Percentiles rank a stretch among this genome's conserved stretches.
phyloP scores from a whole-genome alignment of 345 rosid species.

The Cardamine chenopodiifolia region DNA sequence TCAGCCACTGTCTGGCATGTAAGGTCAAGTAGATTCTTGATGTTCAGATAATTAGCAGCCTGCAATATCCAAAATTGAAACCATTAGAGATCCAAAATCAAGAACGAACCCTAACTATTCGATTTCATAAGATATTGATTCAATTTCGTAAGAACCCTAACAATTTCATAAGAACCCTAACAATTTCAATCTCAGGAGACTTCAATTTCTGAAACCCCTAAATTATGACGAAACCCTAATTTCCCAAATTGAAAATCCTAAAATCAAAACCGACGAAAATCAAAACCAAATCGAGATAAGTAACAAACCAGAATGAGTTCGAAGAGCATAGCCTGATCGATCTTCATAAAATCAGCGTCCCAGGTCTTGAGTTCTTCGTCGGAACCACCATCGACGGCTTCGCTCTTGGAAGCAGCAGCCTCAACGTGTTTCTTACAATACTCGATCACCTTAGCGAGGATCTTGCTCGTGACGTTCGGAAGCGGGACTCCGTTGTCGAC shows the following conservation, averaged over 20 bases:
- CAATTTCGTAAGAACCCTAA: background rate
- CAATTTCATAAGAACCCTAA: background rate
- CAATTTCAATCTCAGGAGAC: background rate
- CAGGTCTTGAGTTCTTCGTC: constrained; percentile 64
- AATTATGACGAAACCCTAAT: constrained; percentile 30
- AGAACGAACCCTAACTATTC: background rate
- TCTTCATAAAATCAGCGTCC: constrained; percentile 72
- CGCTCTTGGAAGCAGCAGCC: constrained; percentile 38
- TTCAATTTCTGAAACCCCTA: background rate
- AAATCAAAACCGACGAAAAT: too few species aligned
- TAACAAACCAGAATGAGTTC: constrained; percentile 65
- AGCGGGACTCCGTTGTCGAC: constrained; percentile 63
- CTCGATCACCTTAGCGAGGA: constrained; percentile 78
- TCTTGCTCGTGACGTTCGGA: constrained; percentile 72
- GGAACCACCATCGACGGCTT: constrained; percentile 38
- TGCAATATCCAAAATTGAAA: constrained; percentile 15
- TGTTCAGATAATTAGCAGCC: constrained; percentile 72
- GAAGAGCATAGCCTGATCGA: constrained; percentile 71
- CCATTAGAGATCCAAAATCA: background rate
- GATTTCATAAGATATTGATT: background rate
- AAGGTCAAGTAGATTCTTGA: constrained; percentile 56
- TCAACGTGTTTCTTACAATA: constrained; percentile 80
- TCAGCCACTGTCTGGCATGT: constrained; percentile 70
- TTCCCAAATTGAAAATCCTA: constrained; percentile 31
- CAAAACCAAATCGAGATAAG: background rate